Percentiles rank a stretch among this genome's conserved stretches.
phyloP scores from a whole-genome alignment of 495 filamentous ascomycete genomes.

The Tuber umbilicatum region DNA sequence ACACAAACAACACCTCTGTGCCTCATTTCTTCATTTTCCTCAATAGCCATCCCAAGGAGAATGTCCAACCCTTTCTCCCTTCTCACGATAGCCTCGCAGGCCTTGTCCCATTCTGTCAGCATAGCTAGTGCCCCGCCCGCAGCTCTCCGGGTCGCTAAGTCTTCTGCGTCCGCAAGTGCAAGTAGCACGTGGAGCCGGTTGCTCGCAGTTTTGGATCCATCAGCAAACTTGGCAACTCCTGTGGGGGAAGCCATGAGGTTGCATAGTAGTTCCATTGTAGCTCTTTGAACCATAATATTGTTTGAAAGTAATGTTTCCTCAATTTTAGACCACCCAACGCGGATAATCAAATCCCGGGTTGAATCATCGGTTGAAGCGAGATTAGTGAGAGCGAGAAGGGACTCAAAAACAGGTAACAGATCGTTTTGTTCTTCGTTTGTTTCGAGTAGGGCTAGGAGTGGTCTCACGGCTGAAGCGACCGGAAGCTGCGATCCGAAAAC shows the following conservation, averaged over 20 bases:
- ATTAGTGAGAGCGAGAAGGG: constrained; percentile 86
- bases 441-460: constrained; percentile 64
- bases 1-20: constrained; percentile 75
- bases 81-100: constrained; percentile 60
- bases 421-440: constrained; percentile 50
- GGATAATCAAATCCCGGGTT: constrained; percentile 63
- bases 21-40: constrained; percentile 65
- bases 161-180: constrained; percentile 79
- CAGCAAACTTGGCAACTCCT: constrained; percentile 68
- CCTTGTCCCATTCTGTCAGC: constrained; percentile 67
- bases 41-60: constrained; percentile 65
- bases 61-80: constrained; percentile 63
- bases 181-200: constrained; percentile 75
- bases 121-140: constrained; percentile 84
- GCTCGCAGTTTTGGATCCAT: constrained; percentile 57
- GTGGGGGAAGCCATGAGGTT: constrained; percentile 77
- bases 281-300: constrained; percentile 70
- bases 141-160: constrained; percentile 67
- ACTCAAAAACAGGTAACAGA: constrained; percentile 86
- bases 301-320: constrained; percentile 76
- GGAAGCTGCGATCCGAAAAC: constrained; percentile 75
- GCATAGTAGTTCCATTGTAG: constrained; percentile 81
- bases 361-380: constrained; percentile 70
- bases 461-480: constrained; percentile 67
- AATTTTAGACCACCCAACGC: constrained; percentile 61